Conservation (phyloP, 176 grass and related monocot genomes). For the Paspalum notatum region DNA sequence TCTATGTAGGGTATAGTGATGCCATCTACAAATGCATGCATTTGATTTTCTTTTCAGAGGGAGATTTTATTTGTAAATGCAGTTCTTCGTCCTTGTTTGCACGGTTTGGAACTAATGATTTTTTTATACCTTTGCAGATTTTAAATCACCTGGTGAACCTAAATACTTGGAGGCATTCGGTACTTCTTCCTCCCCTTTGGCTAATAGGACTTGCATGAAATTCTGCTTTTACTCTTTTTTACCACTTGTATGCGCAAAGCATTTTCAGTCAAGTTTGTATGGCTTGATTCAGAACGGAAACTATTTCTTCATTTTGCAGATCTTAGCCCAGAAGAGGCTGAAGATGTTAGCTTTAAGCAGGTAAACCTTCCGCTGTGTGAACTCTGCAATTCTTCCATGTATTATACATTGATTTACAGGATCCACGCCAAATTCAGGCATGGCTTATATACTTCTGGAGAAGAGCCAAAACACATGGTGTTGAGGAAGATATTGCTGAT, state of each 20-base stretch:
- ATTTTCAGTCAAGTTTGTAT: slow-evolving; percentile 30
- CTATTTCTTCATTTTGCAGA: slow-evolving; percentile 67
- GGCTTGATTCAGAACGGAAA: slow-evolving; percentile 30
- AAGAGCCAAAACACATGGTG: slow-evolving; percentile 87
- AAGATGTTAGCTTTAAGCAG: slow-evolving; percentile 97
- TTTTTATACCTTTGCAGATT: slow-evolving; percentile 55
- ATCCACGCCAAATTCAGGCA: slow-evolving; percentile 51
- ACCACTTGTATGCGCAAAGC: not conserved
- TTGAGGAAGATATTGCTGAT: slow-evolving; percentile 98
- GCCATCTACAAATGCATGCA: slow-evolving; percentile 20
- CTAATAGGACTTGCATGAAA: slow-evolving; percentile 13
- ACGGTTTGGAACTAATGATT: slow-evolving; percentile 31
- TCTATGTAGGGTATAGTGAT: not conserved
- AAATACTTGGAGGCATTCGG: slow-evolving; percentile 96
- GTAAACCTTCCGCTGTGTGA: slow-evolving; percentile 51
- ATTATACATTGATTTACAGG: slow-evolving; percentile 33
- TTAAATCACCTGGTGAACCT: slow-evolving; percentile 93
- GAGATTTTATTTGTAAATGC: not conserved
- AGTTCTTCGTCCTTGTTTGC: slow-evolving; percentile 8
- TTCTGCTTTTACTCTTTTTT: not conserved
- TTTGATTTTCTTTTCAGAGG: slow-evolving; percentile 2
- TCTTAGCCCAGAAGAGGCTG: slow-evolving; percentile 81
- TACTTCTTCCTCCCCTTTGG: slow-evolving; percentile 41
- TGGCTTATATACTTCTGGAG: slow-evolving; percentile 97
- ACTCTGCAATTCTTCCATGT: slow-evolving; percentile 14